These are phyloP conservation scores for Beverwykella pulmonaria DNA, from an alignment of 495 filamentous ascomycete genomes.

Conservation along the genomic window DNA sequence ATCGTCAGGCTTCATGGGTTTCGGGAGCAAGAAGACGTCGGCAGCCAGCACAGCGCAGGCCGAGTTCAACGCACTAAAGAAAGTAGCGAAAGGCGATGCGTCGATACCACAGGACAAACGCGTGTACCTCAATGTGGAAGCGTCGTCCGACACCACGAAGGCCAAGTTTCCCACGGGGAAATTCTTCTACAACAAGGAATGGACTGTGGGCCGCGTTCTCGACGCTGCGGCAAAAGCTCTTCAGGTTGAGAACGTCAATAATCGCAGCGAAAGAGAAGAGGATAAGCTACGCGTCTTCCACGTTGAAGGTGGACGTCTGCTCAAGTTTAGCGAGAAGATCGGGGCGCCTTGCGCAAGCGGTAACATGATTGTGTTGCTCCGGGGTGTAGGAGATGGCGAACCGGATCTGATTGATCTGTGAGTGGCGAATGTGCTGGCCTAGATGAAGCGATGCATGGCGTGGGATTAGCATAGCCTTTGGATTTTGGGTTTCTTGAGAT, in stretches of 20 bases:
- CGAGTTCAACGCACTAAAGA: conserved; percentile 66
- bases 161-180: conserved; percentile 59
- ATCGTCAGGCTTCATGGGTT: no score
- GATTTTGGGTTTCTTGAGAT: conserved; percentile 1
- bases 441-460: background rate
- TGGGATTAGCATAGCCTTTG: background rate
- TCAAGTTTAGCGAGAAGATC: conserved; percentile 83
- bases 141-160: conserved; percentile 75
- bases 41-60: conserved; percentile 52
- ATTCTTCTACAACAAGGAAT: conserved; percentile 83
- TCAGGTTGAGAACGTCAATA: conserved; percentile 86
- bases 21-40: conserved; percentile 5
- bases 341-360: conserved; percentile 72
- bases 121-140: conserved; percentile 83
- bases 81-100: conserved; percentile 82
- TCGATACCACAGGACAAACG: conserved; percentile 76
- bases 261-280: conserved; percentile 74
- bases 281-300: conserved; percentile 84
- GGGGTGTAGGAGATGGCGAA: conserved; percentile 78
- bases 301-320: conserved; percentile 80
- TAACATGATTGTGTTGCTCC: conserved; percentile 84
- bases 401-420: conserved; percentile 51
- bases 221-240: conserved; percentile 83
- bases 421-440: background rate
- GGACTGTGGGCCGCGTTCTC: conserved; percentile 84